Base-by-base conservation (phyloP, 495 filamentous ascomycete species). In the Cercophora newfieldiana region DNA sequence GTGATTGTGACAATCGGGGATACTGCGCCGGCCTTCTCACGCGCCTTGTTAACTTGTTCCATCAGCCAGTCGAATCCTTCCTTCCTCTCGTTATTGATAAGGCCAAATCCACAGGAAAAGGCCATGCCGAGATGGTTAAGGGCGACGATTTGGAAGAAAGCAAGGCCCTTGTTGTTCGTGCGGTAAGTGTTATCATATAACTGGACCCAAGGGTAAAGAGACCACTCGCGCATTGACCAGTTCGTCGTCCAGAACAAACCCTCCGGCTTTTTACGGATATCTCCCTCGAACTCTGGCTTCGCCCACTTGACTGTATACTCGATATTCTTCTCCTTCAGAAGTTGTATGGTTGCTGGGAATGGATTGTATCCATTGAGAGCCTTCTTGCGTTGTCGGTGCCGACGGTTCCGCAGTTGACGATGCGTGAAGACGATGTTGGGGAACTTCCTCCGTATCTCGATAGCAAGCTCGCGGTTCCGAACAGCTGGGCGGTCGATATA, bases 21-120 rank as follows among this genome's bases (percentile, higher is more conserved):
- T 56, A 49, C 22, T 49, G 29, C 58, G 6, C 12, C 44, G n/a
- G 21, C n/a, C 58, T 1, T 37, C 37, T 8, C 12, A 3, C 2
- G 31, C 30, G 7, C 48, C 37, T 30, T 31, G 57, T 59, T 50
- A 22, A 65, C 3, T 33, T 58, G 26, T 1, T 59, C 19, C 44
- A 59, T 65, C 19, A 59, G 28, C 16, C 44, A 65, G 21, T 65
- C 28, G 24, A 65, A 59, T 8, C 63, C 63, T 25, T 65, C 8
- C 5, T 59, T 19, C 1, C 21, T 1, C 12, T 65, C 44, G 37
- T 65, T 59, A 48, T 65, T 59, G 51, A 65, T 25, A 2, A 65
- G 10, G 0, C 37, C 18, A 10, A 65, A 51, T 16, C 12, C 5
- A 1, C 12, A 59, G 6, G 0, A 0, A 18, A 25, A 47, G 8